These are phyloP conservation scores for Bolboschoenus planiculmis DNA, from an alignment of 176 grass and related monocot species.

Conservation along the genomic window DNA sequence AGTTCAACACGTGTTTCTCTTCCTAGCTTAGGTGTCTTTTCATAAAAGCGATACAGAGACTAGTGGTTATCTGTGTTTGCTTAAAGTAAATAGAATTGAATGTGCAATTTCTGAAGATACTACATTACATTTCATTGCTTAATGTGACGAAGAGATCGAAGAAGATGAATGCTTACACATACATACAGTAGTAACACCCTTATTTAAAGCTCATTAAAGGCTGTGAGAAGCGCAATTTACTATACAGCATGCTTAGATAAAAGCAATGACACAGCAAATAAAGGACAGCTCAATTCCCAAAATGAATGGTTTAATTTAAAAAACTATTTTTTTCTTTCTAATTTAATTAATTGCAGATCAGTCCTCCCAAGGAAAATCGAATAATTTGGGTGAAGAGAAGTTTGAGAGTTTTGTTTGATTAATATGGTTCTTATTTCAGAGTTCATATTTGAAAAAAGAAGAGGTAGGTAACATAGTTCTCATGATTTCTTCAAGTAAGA, in stretches of 20 bases:
- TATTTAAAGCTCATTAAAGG: constrained; percentile 19
- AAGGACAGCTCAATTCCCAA: constrained; percentile 19
- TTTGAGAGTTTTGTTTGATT: neutral
- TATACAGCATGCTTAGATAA: constrained; percentile 12
- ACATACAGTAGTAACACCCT: neutral
- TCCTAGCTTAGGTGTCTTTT: constrained; percentile 24
- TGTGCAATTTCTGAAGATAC: neutral
- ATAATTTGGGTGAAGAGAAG: neutral
- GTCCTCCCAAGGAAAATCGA: neutral
- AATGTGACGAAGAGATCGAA: neutral
- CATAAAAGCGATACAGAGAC: constrained; percentile 3
- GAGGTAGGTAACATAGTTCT: neutral
- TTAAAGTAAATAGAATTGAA: constrained; percentile 16
- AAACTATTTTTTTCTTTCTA: neutral
- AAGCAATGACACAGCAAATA: constrained; percentile 1
- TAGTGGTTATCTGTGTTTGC: neutral
- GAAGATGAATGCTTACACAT: neutral
- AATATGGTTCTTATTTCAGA: neutral
- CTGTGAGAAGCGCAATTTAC: neutral
- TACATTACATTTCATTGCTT: neutral
- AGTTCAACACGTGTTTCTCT: constrained; percentile 26
- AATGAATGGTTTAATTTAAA: neutral
- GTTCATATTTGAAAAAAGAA: neutral
- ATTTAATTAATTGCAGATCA: neutral
- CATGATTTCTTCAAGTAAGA: neutral